Evolutionary conservation across 805 yeast species (phyloP).

Genomic region (Grigorovia transvaalensis): DNA sequence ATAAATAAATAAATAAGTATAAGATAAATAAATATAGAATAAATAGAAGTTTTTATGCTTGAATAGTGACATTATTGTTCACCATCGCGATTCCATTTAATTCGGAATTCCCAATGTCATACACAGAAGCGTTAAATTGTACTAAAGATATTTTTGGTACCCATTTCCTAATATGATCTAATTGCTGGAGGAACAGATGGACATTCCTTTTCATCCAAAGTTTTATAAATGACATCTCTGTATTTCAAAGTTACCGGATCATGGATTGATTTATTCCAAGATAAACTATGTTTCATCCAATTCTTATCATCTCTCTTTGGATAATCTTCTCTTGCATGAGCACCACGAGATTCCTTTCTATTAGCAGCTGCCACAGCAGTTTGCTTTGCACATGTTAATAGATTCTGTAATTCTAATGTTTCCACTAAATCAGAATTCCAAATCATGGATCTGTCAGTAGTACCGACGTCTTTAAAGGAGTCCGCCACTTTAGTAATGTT

Average conservation of each 20-base stretch:
- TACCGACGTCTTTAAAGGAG: conserved; percentile 63
- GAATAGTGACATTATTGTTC: no score
- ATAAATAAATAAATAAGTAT: no score
- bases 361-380: conserved; percentile 91
- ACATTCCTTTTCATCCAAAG: conserved; percentile 88
- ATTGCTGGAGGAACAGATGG: conserved; percentile 93
- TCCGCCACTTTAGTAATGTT: conserved; percentile 68
- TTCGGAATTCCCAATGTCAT: no score
- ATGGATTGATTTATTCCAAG: conserved; percentile 74
- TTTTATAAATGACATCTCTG: conserved; percentile 73
- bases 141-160: no score
- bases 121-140: no score
- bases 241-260: conserved; percentile 65
- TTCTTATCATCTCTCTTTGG: conserved; percentile 90
- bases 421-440: conserved; percentile 98
- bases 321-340: conserved; percentile 97
- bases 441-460: conserved; percentile 94
- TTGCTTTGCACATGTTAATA: conserved; percentile 94
- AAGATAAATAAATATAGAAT: no score
- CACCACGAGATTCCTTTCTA: conserved; percentile 97
- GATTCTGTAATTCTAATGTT: conserved; percentile 90
- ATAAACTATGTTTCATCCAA: conserved; percentile 97
- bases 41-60: no score
- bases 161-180: conserved; percentile 53
- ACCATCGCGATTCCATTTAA: no score